These are phyloP conservation scores for Fremontodendron californicum DNA, from an alignment of 345 rosid species.

Conservation along the genomic window DNA sequence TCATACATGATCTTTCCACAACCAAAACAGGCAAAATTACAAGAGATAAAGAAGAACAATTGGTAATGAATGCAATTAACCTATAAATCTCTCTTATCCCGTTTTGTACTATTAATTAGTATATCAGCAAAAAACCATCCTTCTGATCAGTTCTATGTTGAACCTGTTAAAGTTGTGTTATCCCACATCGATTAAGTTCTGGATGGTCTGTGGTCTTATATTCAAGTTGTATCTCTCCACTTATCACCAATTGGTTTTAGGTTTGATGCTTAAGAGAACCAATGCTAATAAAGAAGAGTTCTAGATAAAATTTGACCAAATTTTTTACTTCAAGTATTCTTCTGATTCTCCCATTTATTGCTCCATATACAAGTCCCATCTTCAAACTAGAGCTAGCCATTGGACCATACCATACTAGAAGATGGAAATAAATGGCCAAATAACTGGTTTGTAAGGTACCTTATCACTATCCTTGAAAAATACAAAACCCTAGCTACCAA, in stretches of 20 bases:
- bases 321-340: background rate
- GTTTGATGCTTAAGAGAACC: too few relatives aligned
- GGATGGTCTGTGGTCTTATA: too few relatives aligned
- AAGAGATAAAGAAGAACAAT: slow-evolving; percentile 5
- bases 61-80: background rate
- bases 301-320: background rate
- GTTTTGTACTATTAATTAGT: background rate
- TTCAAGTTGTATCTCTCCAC: too few relatives aligned
- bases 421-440: background rate
- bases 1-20: slow-evolving; percentile 71
- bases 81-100: background rate
- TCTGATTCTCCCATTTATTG: background rate
- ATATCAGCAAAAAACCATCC: background rate
- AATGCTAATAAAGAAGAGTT: background rate
- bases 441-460: background rate
- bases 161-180: too few relatives aligned
- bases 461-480: slow-evolving; percentile 3
- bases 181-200: too few relatives aligned
- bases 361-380: background rate
- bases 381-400: background rate
- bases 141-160: background rate
- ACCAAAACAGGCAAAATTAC: background rate
- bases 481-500: background rate
- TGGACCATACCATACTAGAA: background rate
- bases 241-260: too few relatives aligned